A percentile compares a stretch with the other conserved stretches of the same genome.
phyloP scores from a whole-genome alignment of 257 asterid species.

The Solanum stenotomum region DNA sequence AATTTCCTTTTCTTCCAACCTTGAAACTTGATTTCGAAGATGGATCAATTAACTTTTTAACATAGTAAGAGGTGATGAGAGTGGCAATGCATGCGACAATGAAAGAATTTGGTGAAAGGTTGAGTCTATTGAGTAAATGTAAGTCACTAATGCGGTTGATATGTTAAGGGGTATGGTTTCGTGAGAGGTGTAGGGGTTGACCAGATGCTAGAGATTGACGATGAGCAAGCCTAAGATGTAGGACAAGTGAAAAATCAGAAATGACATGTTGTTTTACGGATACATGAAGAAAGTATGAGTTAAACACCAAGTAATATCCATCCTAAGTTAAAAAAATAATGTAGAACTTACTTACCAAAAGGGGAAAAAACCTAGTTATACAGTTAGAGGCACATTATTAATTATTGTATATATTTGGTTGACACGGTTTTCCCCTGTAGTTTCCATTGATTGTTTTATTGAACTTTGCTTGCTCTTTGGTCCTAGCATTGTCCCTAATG shows the following conservation, averaged over 20 bases:
- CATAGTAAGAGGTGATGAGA: no score
- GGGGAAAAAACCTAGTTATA: background rate
- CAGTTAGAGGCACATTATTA: background rate
- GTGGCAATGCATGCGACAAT: background rate
- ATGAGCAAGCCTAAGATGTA: background rate
- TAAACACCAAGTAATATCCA: background rate
- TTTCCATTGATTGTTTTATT: background rate
- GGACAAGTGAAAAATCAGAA: background rate
- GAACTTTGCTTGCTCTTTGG: background rate
- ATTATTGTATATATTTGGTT: background rate
- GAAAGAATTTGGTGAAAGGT: background rate
- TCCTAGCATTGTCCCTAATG: background rate
- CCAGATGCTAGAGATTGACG: background rate
- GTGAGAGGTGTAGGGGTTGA: background rate
- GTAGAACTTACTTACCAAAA: background rate
- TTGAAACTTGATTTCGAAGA: background rate
- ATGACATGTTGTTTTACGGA: background rate
- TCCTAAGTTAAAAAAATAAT: background rate
- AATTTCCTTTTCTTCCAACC: no score
- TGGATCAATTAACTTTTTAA: no score
- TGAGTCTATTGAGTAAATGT: no score
- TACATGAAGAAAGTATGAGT: background rate
- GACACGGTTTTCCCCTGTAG: background rate
- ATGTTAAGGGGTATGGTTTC: background rate
- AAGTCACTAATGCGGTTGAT: background rate